Base-by-base conservation (phyloP, 495 filamentous ascomycete species). In the Chaetomidium leptoderma region DNA sequence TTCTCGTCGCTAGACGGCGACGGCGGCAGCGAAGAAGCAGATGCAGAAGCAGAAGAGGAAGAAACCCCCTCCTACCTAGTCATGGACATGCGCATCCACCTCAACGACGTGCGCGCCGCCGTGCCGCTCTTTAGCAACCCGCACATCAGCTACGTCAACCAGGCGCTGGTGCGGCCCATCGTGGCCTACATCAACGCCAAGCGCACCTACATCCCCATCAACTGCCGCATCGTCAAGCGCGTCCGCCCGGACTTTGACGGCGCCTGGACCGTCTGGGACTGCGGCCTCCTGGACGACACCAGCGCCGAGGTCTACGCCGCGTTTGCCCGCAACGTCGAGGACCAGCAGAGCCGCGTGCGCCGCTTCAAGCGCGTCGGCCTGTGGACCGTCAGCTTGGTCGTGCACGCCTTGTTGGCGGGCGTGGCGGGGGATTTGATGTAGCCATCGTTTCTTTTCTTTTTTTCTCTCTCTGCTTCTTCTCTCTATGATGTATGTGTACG, bases 101-200 rank as follows among this genome's bases (percentile, higher is more conserved):
- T 98, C 46, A 97, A 95, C 70, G 89, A 96, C 64, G 90, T 96
- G 26, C 86, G 87, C 56, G 93, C 93, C 37, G 84, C 86, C 0
- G 91, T 98, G 1, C 93, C 93, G 0, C 81, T 98, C 53, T 97
- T 97, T 72, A 93, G 87, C 24, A 82, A 79, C 54, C 75, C 69
- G 3, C 87, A 96, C 70, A 78, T 97, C 14, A 93, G 90, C 32
- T 97, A 97, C 72, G 88, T 96, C 59, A 97, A 97, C 71, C 92
- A 92, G 66, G 93, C 93, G 3, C 83, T 98, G 7, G 87, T 97
- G 39, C 83, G 93, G 26, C 93, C 93, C 16, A 98, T 98, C 54
- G 93, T 98, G n/a, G 95, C 93, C 1, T 98, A 97, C 66, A 97
- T 98, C 73, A 98, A 98, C 71, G 89, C 89, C 30, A 84, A 87